Percentiles rank a stretch among this genome's conserved stretches.
These are phyloP conservation scores for Trematosphaeria pertusa DNA, from an alignment of 2,329 filamentous ascomycete species.

Conservation along the genomic window DNA sequence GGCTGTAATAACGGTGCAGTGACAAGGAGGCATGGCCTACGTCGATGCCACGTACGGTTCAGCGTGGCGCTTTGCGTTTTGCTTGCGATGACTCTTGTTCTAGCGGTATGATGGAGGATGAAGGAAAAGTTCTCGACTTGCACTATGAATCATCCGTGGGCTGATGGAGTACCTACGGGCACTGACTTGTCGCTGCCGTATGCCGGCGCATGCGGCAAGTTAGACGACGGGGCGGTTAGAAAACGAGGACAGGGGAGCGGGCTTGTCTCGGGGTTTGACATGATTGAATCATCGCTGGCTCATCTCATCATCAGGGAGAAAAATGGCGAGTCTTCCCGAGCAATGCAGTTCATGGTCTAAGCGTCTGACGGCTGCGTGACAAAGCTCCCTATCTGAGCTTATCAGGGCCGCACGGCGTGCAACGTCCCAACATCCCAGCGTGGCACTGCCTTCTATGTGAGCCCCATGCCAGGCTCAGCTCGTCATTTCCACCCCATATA, in stretches of 20 bases:
- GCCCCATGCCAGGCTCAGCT: not conserved
- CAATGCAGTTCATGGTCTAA: too few relatives aligned
- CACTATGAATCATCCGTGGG: too few relatives aligned
- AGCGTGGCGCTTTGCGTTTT: too few relatives aligned
- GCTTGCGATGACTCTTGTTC: too few relatives aligned
- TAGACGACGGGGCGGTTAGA: too few relatives aligned
- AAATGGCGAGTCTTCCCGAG: not conserved
- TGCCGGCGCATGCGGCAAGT: too few relatives aligned
- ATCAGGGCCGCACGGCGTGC: not conserved
- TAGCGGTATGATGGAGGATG: too few relatives aligned
- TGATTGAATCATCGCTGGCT: conserved; percentile 2
- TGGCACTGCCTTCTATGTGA: not conserved
- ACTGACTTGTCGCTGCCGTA: too few relatives aligned
- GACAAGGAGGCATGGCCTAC: not conserved
- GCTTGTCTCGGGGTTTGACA: not conserved
- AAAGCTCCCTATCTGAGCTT: conserved; percentile 7
- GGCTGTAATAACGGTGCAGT: not conserved
- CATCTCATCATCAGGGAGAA: conserved; percentile 13
- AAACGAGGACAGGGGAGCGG: not conserved
- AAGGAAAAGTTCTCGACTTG: too few relatives aligned
- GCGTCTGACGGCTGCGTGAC: not conserved
- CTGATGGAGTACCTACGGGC: too few relatives aligned
- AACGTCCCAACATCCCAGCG: not conserved
- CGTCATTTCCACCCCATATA: not conserved
- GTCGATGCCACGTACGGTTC: conserved; percentile 12